A percentile compares a stretch with the other conserved stretches of the same genome.
phyloP scores from a whole-genome alignment of 2,329 filamentous ascomycete genomes.

The Teratosphaeria nubilosa region DNA sequence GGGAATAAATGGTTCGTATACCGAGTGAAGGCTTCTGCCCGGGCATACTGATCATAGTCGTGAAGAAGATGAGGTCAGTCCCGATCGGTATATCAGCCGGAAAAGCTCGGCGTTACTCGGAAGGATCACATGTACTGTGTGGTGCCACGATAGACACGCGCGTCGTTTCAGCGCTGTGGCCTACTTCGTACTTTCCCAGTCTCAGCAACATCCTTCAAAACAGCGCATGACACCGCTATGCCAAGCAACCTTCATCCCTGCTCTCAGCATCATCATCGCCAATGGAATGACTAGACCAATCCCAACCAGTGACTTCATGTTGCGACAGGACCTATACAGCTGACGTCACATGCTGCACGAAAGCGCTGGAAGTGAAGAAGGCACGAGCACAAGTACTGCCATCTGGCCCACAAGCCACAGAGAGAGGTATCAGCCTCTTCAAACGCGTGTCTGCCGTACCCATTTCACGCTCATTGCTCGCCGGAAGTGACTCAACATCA shows the following conservation, averaged over 20 bases:
- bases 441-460: too few species aligned
- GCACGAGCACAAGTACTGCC: not conserved
- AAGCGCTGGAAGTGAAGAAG: not conserved
- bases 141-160: not conserved
- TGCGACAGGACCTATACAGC: not conserved
- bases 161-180: not conserved
- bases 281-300: not conserved
- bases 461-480: not conserved
- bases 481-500: not conserved
- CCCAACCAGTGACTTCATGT: not conserved
- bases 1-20: too few species aligned
- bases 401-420: not conserved
- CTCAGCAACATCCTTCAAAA: not conserved
- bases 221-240: not conserved
- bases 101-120: not conserved
- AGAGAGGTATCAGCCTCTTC: not conserved
- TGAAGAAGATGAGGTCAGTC: too few species aligned
- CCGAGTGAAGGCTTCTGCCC: too few species aligned
- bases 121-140: not conserved
- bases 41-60: too few species aligned
- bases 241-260: not conserved
- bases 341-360: not conserved
- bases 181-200: not conserved
- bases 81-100: not conserved
- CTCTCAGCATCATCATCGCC: not conserved